Conservation (phyloP, 208 protist genomes). For the Phytomonas sp. region DNA sequence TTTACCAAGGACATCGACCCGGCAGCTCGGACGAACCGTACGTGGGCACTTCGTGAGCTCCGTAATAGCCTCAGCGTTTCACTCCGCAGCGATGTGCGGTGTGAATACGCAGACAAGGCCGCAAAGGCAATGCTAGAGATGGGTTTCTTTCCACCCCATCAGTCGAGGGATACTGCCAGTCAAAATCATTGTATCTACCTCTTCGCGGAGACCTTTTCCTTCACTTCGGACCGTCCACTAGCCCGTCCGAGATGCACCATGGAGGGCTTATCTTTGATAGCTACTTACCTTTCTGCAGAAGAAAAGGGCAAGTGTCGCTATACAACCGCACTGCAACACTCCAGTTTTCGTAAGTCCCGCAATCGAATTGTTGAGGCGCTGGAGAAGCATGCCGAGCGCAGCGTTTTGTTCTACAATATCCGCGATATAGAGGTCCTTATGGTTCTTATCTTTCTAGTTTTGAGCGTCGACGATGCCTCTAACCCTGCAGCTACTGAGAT, state of each 20-base stretch:
- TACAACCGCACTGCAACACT: conserved; percentile 52
- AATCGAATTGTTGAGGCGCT: conserved; percentile 81
- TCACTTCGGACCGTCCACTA: conserved; percentile 36
- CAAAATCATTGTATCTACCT: conserved; percentile 80
- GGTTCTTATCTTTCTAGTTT: conserved; percentile 67
- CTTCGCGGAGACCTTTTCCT: conserved; percentile 78
- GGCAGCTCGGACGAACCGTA: conserved; percentile 60
- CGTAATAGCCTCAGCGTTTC: conserved; percentile 69
- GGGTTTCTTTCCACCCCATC: conserved; percentile 54
- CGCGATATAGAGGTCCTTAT: conserved; percentile 78
- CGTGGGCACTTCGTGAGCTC: conserved; percentile 77
- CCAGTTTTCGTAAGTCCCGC: conserved; percentile 60
- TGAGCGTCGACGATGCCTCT: conserved; percentile 74
- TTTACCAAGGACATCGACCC: conserved; percentile 38
- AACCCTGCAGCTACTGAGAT: conserved; percentile 60
- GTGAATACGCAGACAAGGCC: conserved; percentile 53
- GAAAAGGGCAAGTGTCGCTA: conserved; percentile 54
- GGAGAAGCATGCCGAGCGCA: conserved; percentile 47
- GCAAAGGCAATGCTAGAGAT: conserved; percentile 47
- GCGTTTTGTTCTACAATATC: conserved; percentile 80
- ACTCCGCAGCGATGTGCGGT: conserved; percentile 34
- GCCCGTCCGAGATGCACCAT: conserved; percentile 50
- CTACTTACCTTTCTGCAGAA: conserved; percentile 52
- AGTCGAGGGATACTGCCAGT: conserved; percentile 40
- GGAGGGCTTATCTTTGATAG: conserved; percentile 37